phyloP scores from a whole-genome alignment of 805 yeast species.

The Candida gorgasii region DNA sequence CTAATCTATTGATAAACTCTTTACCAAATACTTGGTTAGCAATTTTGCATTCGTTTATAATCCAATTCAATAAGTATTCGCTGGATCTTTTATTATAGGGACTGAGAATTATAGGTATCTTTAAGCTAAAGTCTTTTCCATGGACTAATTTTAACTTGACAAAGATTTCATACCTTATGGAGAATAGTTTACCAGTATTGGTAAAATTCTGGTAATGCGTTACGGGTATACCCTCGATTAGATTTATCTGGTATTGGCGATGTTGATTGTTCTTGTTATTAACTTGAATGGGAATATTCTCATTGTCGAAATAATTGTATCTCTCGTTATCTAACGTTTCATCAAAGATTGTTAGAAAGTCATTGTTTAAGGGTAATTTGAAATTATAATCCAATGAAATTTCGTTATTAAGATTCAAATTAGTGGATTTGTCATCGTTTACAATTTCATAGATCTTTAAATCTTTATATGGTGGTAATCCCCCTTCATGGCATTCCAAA shows the following conservation, averaged over 20 bases:
- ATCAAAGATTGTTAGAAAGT: conserved; percentile 30
- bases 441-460: conserved; percentile 36
- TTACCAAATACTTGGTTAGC: conserved; percentile 42
- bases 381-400: conserved; percentile 24
- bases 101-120: conserved; percentile 54
- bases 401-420: conserved; percentile 29
- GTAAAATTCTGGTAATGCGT: conserved; percentile 54
- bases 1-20: conserved; percentile 21
- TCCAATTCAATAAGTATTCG: conserved; percentile 52
- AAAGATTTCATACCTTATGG: conserved; percentile 51
- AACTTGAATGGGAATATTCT: conserved; percentile 11
- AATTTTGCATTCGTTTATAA: conserved; percentile 50
- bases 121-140: conserved; percentile 50
- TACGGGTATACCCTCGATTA: conserved; percentile 41
- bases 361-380: conserved; percentile 36
- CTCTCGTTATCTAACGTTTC: neutral
- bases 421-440: conserved; percentile 23
- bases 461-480: conserved; percentile 50
- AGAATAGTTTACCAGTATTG: conserved; percentile 50
- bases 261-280: conserved; percentile 22
- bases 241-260: conserved; percentile 24
- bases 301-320: conserved; percentile 7
- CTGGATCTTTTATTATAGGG: conserved; percentile 53
- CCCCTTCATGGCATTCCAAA: conserved; percentile 54
- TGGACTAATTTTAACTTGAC: conserved; percentile 50